Base-by-base conservation (phyloP, 345 rosid species). In the rapeseed (Brassica napus) region DNA sequence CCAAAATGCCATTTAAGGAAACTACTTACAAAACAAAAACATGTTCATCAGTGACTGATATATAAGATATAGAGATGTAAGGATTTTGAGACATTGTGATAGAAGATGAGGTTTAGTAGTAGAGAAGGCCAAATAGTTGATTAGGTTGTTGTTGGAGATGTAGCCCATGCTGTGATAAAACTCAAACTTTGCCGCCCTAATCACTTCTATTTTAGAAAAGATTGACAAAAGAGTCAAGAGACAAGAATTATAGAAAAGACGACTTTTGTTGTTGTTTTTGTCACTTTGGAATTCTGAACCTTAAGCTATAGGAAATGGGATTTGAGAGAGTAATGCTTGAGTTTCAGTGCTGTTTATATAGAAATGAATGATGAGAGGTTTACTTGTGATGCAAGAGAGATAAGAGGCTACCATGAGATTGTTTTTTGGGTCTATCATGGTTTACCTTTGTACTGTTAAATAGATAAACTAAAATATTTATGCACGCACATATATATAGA, bases 361-460 rank as follows among this genome's bases (percentile, higher is more conserved):
- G 28, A 34, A 74, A 74, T 34, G 68, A 78, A 71, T 65, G 66
- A 55, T 35, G 81, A 72, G 66, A 55, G 76, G 67, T 55, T 78
- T 71, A 55, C 81, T 78, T 78, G 81, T 37, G 67, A 39, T 64
- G 72, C 72, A 78, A 71, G 72, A 71, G 77, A 65, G 23, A 65
- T 71, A 65, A 64, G 63, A 77, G 59, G 57, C 8, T 68, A 52
- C 12, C 16, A 59, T 16, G 37, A 70, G 18, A 35, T 63, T 70
- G 7, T 10, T 23, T 77, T 61, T 44, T 28, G 75, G 49, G 62
- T 62, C 58, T 61, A 52, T 64, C 76, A 52, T 26, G 28, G 47
- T 49, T 71, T 35, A 14, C 76, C 65, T 28, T 65, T 57, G 28
- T 71, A 44, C 8, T 64, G 30, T 77, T 77, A 62, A 32, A 62